Evolutionary conservation across 2,329 filamentous ascomycete genomes (phyloP).

Genomic region (Tolypocladium pustulatum): DNA sequence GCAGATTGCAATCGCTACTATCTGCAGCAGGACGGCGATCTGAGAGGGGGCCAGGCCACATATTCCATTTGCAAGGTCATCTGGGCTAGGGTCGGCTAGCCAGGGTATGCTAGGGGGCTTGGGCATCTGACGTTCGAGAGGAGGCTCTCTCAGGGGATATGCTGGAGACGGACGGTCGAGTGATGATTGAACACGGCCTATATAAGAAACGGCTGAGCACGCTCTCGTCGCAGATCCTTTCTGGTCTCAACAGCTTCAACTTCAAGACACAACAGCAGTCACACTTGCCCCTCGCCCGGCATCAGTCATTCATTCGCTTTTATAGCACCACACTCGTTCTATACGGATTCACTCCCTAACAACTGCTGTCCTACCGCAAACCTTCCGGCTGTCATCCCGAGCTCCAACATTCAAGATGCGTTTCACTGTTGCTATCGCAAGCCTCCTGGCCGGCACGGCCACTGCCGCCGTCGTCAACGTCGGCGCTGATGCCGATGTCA

Average conservation of each 20-base stretch:
- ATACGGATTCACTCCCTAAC: not conserved
- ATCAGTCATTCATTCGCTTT: not conserved
- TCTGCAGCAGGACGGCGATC: not conserved
- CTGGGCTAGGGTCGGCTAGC: not conserved
- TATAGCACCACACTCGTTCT: constrained; percentile 2
- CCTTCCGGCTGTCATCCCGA: not conserved
- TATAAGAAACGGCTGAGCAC: not conserved
- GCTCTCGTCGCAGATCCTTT: not conserved
- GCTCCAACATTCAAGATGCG: constrained; percentile 15
- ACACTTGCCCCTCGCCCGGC: not conserved
- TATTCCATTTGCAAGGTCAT: not conserved
- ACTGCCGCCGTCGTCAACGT: constrained; percentile 5
- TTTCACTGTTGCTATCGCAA: constrained; percentile 18
- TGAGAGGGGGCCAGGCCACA: not conserved
- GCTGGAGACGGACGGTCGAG: not conserved
- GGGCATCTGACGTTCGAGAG: not conserved
- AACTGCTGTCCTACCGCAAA: not conserved
- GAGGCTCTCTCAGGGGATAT: not conserved
- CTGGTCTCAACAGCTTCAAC: not conserved
- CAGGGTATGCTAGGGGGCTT: not conserved
- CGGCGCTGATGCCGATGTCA: constrained; percentile 3
- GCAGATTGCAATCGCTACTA: not conserved
- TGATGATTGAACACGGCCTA: not conserved
- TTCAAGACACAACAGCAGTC: not conserved
- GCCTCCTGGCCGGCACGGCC: constrained; percentile 12